A percentile compares a stretch with the other conserved stretches of the same genome.
Conservation (phyloP, 345 rosid genomes). For the Aurinia saxatilis region DNA sequence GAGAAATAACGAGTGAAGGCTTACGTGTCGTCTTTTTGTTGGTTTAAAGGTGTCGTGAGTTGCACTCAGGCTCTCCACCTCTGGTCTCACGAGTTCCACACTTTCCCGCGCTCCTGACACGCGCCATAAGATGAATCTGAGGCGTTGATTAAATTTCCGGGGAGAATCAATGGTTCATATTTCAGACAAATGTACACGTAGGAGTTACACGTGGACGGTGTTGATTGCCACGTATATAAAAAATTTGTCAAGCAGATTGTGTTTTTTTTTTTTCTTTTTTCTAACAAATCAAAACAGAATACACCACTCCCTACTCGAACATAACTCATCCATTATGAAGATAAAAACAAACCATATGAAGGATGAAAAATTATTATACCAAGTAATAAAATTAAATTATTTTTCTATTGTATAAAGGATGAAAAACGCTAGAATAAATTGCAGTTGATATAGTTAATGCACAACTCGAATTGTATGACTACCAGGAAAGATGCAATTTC, state of each 20-base stretch:
- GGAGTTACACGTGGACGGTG: conserved; percentile 11
- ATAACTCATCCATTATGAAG: too few relatives aligned
- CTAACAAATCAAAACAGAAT: too few relatives aligned
- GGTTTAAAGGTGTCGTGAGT: conserved; percentile 22
- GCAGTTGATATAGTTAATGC: too few relatives aligned
- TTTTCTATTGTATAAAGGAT: too few relatives aligned
- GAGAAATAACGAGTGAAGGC: conserved; percentile 5
- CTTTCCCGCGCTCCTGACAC: conserved; percentile 21
- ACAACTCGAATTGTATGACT: too few relatives aligned
- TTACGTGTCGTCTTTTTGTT: conserved; percentile 20
- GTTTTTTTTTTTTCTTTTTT: too few relatives aligned
- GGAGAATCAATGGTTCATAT: not conserved
- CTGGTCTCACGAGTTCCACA: conserved; percentile 33
- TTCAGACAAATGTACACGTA: conserved; percentile 4
- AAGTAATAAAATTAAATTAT: too few relatives aligned
- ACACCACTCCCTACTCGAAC: too few relatives aligned
- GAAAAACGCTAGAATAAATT: too few relatives aligned
- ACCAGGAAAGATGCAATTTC: too few relatives aligned
- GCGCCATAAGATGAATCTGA: not conserved
- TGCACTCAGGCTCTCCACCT: conserved; percentile 12
- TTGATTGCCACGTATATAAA: not conserved
- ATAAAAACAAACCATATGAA: too few relatives aligned
- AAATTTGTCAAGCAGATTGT: not conserved
- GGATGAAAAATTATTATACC: too few relatives aligned
- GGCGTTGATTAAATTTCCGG: not conserved